Percentiles rank a stretch among this genome's conserved stretches.
Evolutionary conservation across 495 filamentous ascomycete species (phyloP).

Genomic region (Endocarpon pusillum): DNA sequence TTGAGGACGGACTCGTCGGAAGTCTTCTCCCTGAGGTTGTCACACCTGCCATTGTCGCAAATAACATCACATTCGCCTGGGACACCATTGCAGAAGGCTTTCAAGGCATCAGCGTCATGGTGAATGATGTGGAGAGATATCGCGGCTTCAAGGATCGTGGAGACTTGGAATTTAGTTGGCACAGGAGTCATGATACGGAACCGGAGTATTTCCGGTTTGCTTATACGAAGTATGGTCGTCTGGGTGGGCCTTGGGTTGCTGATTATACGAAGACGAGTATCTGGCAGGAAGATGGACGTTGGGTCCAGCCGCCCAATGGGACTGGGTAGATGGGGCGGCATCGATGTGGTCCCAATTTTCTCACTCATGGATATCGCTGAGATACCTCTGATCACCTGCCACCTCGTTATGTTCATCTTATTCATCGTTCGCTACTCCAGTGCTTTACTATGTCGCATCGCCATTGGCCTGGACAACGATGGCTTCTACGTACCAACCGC

Average conservation of each 20-base stretch:
- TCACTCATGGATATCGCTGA: too few relatives aligned
- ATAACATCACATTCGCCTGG: constrained; percentile 31
- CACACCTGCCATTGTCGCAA: constrained; percentile 15
- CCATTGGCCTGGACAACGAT: too few relatives aligned
- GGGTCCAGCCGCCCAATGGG: constrained; percentile 29
- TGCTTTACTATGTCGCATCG: too few relatives aligned
- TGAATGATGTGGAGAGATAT: constrained; percentile 43
- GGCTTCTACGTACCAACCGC: too few relatives aligned
- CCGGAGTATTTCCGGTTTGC: constrained; percentile 70
- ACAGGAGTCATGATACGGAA: constrained; percentile 21
- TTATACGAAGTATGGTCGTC: constrained; percentile 36
- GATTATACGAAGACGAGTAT: constrained; percentile 67
- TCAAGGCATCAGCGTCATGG: constrained; percentile 38
- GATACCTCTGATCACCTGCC: too few relatives aligned
- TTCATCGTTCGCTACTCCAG: too few relatives aligned
- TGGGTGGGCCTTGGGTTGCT: constrained; percentile 39
- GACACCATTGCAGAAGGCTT: constrained; percentile 17
- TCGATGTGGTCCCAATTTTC: too few relatives aligned
- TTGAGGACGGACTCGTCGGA: constrained; percentile 31
- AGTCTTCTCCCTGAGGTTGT: constrained; percentile 27
- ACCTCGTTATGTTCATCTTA: too few relatives aligned
- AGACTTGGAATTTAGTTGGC: constrained; percentile 30
- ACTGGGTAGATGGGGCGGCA: too few relatives aligned
- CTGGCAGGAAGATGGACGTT: constrained; percentile 46
- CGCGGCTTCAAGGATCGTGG: constrained; percentile 24